These are phyloP conservation scores for Melanomma pulvis-pyrius DNA, from an alignment of 495 filamentous ascomycete genomes.

Conservation along the genomic window DNA sequence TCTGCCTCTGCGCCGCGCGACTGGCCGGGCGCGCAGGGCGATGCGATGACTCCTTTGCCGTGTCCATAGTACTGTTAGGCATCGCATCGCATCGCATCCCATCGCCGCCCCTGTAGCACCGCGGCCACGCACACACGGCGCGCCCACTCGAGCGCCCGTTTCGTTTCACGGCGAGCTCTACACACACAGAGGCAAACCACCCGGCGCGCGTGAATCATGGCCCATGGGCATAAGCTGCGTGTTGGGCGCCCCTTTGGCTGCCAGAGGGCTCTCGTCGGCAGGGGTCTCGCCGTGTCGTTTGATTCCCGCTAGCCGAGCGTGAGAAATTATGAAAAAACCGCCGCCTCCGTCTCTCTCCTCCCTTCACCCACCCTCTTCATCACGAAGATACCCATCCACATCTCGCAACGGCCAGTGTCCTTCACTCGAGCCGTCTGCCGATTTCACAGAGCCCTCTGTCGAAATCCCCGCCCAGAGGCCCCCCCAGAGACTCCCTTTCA, in stretches of 20 bases:
- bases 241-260: background rate
- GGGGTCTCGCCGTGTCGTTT: constrained; percentile 7
- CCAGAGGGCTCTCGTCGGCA: background rate
- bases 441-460: constrained; percentile 38
- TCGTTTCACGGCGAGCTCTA: background rate
- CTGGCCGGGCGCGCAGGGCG: background rate
- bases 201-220: background rate
- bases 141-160: background rate
- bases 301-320: constrained; percentile 11
- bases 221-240: background rate
- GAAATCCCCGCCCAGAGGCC: constrained; percentile 32
- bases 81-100: too few relatives aligned
- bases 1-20: background rate
- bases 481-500: constrained; percentile 15
- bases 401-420: constrained; percentile 27
- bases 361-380: constrained; percentile 34
- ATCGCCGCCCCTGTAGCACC: too few relatives aligned
- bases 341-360: background rate
- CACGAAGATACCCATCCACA: constrained; percentile 30
- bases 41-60: background rate
- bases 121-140: background rate
- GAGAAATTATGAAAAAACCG: constrained; percentile 7
- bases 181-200: constrained; percentile 16
- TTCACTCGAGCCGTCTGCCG: constrained; percentile 28
- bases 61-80: background rate